Percentiles rank a stretch among this genome's conserved stretches.
Evolutionary conservation across 441 rosid species (phyloP).

Genomic region (Theobroma grandiflorum): DNA sequence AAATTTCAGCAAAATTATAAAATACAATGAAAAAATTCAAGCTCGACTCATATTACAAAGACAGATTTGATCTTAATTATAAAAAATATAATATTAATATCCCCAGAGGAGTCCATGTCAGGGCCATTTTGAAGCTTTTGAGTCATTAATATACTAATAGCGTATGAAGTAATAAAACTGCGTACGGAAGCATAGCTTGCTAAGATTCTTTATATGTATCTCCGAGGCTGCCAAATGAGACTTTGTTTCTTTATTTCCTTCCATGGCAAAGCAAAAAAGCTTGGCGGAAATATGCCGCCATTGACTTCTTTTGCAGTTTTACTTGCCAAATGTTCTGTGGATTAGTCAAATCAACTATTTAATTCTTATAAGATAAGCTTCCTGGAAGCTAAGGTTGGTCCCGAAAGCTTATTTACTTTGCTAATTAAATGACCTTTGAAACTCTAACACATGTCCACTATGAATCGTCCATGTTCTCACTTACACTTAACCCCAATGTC

Average conservation of each 20-base stretch:
- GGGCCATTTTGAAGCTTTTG: not conserved
- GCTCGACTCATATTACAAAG: too few relatives aligned
- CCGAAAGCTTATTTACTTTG: too few relatives aligned
- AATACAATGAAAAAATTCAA: too few relatives aligned
- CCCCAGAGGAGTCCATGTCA: not conserved
- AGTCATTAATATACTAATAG: not conserved
- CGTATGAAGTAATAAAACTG: not conserved
- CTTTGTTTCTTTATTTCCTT: not conserved
- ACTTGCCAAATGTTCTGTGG: not conserved
- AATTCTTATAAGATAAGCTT: not conserved
- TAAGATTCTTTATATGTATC: not conserved
- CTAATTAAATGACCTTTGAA: too few relatives aligned
- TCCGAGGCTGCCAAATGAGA: not conserved
- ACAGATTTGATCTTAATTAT: too few relatives aligned
- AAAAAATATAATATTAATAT: too few relatives aligned
- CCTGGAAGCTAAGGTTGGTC: too few relatives aligned
- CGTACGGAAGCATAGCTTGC: not conserved
- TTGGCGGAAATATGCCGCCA: not conserved
- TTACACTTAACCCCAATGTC: too few relatives aligned
- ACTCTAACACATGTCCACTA: too few relatives aligned
- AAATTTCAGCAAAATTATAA: too few relatives aligned
- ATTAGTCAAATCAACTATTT: constrained; percentile 1
- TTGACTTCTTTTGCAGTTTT: not conserved
- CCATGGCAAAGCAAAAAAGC: not conserved
- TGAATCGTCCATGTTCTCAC: too few relatives aligned